Base-by-base conservation (phyloP, 2,329 filamentous ascomycete genomes). In the Tolypocladium ovalisporum region DNA sequence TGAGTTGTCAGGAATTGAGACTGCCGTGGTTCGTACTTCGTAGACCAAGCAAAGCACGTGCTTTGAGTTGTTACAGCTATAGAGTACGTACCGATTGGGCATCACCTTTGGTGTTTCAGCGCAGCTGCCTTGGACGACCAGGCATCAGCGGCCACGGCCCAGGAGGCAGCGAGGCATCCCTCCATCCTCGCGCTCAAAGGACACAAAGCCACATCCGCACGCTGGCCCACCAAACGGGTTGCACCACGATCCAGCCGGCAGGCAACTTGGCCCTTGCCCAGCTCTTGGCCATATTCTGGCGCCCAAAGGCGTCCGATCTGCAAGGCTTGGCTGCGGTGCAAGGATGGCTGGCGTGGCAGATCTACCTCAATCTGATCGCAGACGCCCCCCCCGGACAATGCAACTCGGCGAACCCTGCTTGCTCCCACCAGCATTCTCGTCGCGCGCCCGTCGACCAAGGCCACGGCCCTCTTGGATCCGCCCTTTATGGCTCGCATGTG, bases 361-460 rank as follows among this genome's bases (percentile, higher is more conserved):
- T 54, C 52, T 54, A 27, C 52, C 52, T 27, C 52, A 32, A 54
- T 54, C 52, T 53, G 52, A 53, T 53, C 52, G 52, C 22, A 15
- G 9, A 34, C 32, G n/a, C 32, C 4, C 37, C 15, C n/a, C 39
- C 3, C 9, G n/a, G n/a, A 6, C 17, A 13, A 44, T 44, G 40
- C 40, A 27, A 24, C 40, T 44, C 15, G 12, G 22, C 40, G 15
- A 22, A 8, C 44, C 24, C 24, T 29, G 17, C 8, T 19, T 32
- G 44, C 44, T 32, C n/a, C 27, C 15, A 8, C 35, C 52, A 32
- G 35, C 36, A 4, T 39, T 34, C 52, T 37, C 51, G 51, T 36
- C 32, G 32, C 34, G 19, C 24, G 34, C 35, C 34, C 4, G 42
- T 17, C 42, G 12, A 8, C 42, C 15, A 47, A 29, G 17, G 42